Conservation (phyloP, 768 basidiomycete genomes). For the Podaxis sp. region DNA sequence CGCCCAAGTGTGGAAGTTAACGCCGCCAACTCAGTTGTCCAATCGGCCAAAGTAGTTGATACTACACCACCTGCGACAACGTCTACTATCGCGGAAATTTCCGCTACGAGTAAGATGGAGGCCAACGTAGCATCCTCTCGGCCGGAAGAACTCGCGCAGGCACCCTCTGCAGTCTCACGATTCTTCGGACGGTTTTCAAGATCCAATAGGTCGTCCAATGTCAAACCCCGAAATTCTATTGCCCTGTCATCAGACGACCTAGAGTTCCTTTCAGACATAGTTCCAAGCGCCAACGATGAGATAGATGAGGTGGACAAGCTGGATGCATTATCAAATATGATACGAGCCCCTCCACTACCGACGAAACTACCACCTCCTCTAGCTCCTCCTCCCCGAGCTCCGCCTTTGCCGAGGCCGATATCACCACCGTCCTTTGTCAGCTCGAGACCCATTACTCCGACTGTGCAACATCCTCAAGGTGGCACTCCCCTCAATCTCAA, state of each 20-base stretch:
- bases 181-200: slow-evolving; percentile 77
- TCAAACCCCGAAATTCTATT: slow-evolving; percentile 47
- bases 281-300: slow-evolving; percentile 48
- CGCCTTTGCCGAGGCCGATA: slow-evolving; percentile 5
- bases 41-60: slow-evolving; percentile 7
- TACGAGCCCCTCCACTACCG: slow-evolving; percentile 38
- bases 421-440: not conserved
- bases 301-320: slow-evolving; percentile 28
- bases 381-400: slow-evolving; percentile 30
- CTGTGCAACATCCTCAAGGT: not conserved
- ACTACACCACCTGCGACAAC: not conserved
- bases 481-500: not conserved
- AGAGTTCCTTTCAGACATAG: slow-evolving; percentile 72
- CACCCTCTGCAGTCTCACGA: slow-evolving; percentile 74
- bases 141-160: slow-evolving; percentile 22
- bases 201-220: slow-evolving; percentile 25
- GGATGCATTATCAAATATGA: slow-evolving; percentile 35
- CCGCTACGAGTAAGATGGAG: not conserved
- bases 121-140: not conserved
- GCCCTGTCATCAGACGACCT: slow-evolving; percentile 78
- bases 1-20: slow-evolving; percentile 8
- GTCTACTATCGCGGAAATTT: slow-evolving; percentile 1
- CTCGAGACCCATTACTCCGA: not conserved
- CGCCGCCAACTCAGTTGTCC: not conserved
- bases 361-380: slow-evolving; percentile 42